These are phyloP conservation scores for Thalassiosira hispida DNA, from an alignment of 352 stramenopile species.

Conservation along the genomic window DNA sequence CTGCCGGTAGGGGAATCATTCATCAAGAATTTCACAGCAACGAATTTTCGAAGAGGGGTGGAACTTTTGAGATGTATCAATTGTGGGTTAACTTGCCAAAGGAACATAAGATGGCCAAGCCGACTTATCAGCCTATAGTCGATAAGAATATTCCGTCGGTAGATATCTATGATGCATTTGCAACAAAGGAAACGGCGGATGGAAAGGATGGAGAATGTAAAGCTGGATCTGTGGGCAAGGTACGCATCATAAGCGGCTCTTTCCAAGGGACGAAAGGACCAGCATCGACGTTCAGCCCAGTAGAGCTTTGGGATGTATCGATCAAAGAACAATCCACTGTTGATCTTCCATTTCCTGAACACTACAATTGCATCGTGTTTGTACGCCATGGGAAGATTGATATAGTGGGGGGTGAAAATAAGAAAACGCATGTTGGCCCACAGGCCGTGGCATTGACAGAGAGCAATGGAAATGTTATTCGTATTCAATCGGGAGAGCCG, in stretches of 20 bases:
- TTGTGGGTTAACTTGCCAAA: constrained; percentile 83
- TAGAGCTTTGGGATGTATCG: constrained; percentile 80
- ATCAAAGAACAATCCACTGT: constrained; percentile 54
- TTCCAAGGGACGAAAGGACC: constrained; percentile 67
- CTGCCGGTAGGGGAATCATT: constrained; percentile 79
- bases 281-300: constrained; percentile 75
- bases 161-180: constrained; percentile 35
- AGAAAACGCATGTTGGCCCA: constrained; percentile 49
- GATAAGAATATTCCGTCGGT: constrained; percentile 69
- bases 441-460: constrained; percentile 79
- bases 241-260: constrained; percentile 76
- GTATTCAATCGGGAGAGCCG: constrained; percentile 47
- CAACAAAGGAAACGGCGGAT: constrained; percentile 19
- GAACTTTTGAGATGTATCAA: constrained; percentile 83
- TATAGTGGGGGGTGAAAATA: constrained; percentile 51
- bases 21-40: constrained; percentile 82
- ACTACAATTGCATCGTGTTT: constrained; percentile 83
- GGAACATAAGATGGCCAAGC: constrained; percentile 83
- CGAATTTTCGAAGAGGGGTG: constrained; percentile 67
- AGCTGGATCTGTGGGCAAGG: constrained; percentile 44
- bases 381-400: constrained; percentile 60
- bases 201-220: constrained; percentile 19
- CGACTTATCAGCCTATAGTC: constrained; percentile 78
- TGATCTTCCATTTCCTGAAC: constrained; percentile 69
- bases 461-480: constrained; percentile 59